Base-by-base conservation (phyloP, 495 filamentous ascomycete genomes). In the Durotheca rogersii region DNA sequence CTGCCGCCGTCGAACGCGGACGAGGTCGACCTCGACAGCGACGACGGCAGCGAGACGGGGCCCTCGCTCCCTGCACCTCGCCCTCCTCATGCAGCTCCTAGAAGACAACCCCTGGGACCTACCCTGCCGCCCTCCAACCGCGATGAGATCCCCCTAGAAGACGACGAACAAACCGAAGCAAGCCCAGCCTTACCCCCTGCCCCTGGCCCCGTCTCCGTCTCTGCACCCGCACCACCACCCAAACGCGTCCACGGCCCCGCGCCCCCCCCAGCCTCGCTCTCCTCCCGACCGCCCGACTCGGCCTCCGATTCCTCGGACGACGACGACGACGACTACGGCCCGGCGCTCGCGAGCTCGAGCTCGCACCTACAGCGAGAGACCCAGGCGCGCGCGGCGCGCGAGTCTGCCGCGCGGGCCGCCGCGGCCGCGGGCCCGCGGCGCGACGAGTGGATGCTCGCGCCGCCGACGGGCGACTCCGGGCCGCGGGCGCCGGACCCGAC, bases 401-500 rank as follows among this genome's bases (percentile, higher is more conserved):
- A 47, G 18, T 49, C 57, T 16, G 38, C 53, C 18, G 38, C 53
- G 46, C 32, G 58, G 14, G 41, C 58, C 11, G 42, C 64, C 7
- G 66, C 61, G 34, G 49, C 62, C 21, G 34, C 59, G 10, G 65
- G 68, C 4, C 61, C 71, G 4, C 69, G 74, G 44, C 82, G 93
- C 44, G 93, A 95, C 70, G 83, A 89, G 59, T 98, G 93, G 93
- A 98, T 98, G 93, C 76, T 92, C 20, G 80, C 85, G 5, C 93
- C 92, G 0, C 93, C 93, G 0, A 80, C 79, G 3, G 68, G 76
- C 4, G 68, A 76, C 18, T 79, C 78, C 68, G 72, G 79, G 17
- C 73, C 79, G 4, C 83, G 84, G 31, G 82, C 87, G 41, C 58
- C 67, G 0, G 92, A 96, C 67, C 90, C 93, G 1, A 93, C 90